phyloP scores from a whole-genome alignment of 2,329 filamentous ascomycete species.

The Cadophora luteo-olivacea region DNA sequence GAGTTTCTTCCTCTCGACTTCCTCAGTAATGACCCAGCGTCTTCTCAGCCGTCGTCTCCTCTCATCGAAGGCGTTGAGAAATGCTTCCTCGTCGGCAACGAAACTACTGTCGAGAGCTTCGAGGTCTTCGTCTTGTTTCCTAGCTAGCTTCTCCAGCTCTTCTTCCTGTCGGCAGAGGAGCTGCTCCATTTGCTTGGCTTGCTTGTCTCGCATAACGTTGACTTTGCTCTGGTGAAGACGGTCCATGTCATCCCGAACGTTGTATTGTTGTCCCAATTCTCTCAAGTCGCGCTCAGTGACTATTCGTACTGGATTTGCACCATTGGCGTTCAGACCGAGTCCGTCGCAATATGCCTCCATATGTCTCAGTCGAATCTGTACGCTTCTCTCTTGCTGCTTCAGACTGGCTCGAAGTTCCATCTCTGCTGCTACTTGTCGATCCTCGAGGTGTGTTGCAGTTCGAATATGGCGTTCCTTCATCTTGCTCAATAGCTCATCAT shows the following conservation, averaged over 20 bases:
- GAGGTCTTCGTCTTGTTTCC: constrained; percentile 55
- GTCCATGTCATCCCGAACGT: constrained; percentile 63
- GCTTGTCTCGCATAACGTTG: constrained; percentile 69
- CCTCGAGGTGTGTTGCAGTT: constrained; percentile 61
- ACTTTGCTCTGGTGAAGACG: constrained; percentile 65
- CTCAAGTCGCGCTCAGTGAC: constrained; percentile 66
- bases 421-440: constrained; percentile 67
- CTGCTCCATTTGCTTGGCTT: constrained; percentile 66
- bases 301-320: constrained; percentile 53
- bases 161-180: constrained; percentile 60
- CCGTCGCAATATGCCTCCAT: constrained; percentile 72
- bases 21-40: constrained; percentile 60
- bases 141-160: constrained; percentile 55
- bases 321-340: constrained; percentile 51
- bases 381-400: constrained; percentile 62
- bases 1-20: constrained; percentile 60
- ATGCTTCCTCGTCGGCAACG: constrained; percentile 55
- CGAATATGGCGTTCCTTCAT: constrained; percentile 62
- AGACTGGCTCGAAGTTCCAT: constrained; percentile 62
- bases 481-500: constrained; percentile 55
- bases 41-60: constrained; percentile 53
- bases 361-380: constrained; percentile 64
- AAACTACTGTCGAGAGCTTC: constrained; percentile 56
- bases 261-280: constrained; percentile 67
- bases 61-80: constrained; percentile 53